Base-by-base conservation (phyloP, 2,329 filamentous ascomycete genomes). In the Verticillium tricorpus region DNA sequence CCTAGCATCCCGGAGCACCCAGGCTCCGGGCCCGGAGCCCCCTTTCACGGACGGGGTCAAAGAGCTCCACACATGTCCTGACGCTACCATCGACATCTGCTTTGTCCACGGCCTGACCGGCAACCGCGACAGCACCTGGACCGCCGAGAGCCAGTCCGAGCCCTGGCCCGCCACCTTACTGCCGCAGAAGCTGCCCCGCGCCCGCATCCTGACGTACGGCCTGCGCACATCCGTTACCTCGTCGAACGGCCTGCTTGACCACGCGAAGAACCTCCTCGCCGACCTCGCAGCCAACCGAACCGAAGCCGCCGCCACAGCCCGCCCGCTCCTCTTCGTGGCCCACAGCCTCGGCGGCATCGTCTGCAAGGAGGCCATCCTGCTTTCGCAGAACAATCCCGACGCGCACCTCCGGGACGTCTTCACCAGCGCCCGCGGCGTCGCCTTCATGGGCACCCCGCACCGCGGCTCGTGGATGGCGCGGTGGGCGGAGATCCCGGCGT, bases 91-190 rank as follows among this genome's bases (percentile, higher is more conserved):
- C 37, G 65, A 61, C 56, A 65, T 78, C 22, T 73, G 75, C 60
- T 78, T 79, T 59, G 63, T 80, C 31, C 78, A 80, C 54, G 77
- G 77, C 5, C 66, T 80, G 12, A 74, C 70, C 1, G 78, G 77
- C 1, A 67, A 77, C 60, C 72, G 76, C 1, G 70, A 74, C 5
- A 69, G 60, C 2, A 78, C 76, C 3, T 80, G 77, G 77, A 77
- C 72, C 8, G 72, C 70, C 6, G 40, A 65, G 0, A 69, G 67
- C 2, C 65, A 66, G 17, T 22, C 50, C 8, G 57, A 56, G n/a
- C 72, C 74, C 2, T 78, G 76, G 76, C 74, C 74, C 0, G 52
- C 69, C 59, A 64, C 65, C 0, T 66, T 79, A 22, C 69, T 79
- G 0, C 69, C 74, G 1, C 22, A 55, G 0, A 67, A 69, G 59